A percentile compares a stretch with the other conserved stretches of the same genome.
These are phyloP conservation scores for Sporothrix euskadiensis DNA, from an alignment of 2,329 filamentous ascomycete genomes.

Conservation along the genomic window DNA sequence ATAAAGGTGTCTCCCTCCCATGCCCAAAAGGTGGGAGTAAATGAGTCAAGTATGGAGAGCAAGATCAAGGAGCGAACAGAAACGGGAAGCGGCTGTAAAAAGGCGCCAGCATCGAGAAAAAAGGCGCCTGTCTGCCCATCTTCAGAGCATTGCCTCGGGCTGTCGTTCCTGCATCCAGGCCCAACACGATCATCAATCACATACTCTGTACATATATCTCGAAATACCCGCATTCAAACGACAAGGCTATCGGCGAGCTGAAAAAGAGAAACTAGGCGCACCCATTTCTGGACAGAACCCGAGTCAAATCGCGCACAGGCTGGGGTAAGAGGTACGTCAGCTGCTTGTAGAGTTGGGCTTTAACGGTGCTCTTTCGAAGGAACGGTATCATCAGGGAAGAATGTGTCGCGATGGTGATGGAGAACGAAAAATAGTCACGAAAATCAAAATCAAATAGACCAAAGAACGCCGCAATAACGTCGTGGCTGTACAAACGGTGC, in stretches of 20 bases:
- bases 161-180: not conserved
- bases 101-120: conserved; percentile 4
- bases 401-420: not conserved
- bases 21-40: not conserved
- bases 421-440: not conserved
- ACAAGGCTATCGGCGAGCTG: not conserved
- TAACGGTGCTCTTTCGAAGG: too few relatives aligned
- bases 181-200: not conserved
- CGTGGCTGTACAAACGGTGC: not conserved
- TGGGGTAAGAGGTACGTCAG: not conserved
- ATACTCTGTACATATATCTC: not conserved
- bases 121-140: not conserved
- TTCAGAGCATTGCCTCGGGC: not conserved
- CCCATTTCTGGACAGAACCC: not conserved
- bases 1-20: not conserved
- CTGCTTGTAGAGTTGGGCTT: not conserved
- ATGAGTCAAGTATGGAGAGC: not conserved
- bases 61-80: not conserved
- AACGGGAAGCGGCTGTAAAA: not conserved
- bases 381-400: not conserved
- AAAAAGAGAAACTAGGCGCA: not conserved
- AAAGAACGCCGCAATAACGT: not conserved
- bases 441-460: not conserved
- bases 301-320: not conserved
- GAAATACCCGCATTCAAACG: not conserved